phyloP scores from a whole-genome alignment of 306 rosid species.

The Cyclanthera cordifolia region DNA sequence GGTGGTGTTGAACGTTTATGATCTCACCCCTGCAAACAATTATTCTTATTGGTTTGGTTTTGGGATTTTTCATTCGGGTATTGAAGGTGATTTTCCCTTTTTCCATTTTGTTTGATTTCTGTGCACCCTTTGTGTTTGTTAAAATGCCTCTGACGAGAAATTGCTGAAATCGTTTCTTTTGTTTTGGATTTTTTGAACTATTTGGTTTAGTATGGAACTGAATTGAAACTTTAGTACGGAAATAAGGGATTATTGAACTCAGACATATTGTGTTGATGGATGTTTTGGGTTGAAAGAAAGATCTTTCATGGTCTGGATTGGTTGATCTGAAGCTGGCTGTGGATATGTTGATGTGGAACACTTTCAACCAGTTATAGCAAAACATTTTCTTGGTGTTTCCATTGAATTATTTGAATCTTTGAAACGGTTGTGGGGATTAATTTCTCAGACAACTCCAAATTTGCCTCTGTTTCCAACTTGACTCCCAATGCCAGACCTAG shows the following conservation, averaged over 20 bases:
- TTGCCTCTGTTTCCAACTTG: no score
- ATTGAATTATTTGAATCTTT: not conserved
- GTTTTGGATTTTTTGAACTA: not conserved
- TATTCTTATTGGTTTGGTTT: conserved; percentile 73
- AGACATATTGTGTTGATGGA: not conserved
- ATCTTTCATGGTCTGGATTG: not conserved
- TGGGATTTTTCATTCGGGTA: conserved; percentile 90
- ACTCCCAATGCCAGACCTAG: no score
- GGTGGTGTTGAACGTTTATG: conserved; percentile 76
- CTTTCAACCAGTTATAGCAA: not conserved
- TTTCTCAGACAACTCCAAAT: no score
- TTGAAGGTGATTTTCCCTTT: conserved; percentile 49
- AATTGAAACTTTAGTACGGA: not conserved
- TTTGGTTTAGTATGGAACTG: not conserved
- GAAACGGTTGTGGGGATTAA: no score
- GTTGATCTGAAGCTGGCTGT: conserved; percentile 1
- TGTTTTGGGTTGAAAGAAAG: not conserved
- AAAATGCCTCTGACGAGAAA: not conserved
- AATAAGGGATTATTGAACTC: not conserved
- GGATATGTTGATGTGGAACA: not conserved
- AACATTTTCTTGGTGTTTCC: not conserved
- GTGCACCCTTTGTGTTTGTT: not conserved
- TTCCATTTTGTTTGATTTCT: not conserved
- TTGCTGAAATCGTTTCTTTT: not conserved
- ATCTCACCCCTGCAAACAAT: conserved; percentile 78